A percentile compares a stretch with the other conserved stretches of the same genome.
Conservation (phyloP, 2,329 filamentous ascomycete species). For the Exophiala aquamarina region DNA sequence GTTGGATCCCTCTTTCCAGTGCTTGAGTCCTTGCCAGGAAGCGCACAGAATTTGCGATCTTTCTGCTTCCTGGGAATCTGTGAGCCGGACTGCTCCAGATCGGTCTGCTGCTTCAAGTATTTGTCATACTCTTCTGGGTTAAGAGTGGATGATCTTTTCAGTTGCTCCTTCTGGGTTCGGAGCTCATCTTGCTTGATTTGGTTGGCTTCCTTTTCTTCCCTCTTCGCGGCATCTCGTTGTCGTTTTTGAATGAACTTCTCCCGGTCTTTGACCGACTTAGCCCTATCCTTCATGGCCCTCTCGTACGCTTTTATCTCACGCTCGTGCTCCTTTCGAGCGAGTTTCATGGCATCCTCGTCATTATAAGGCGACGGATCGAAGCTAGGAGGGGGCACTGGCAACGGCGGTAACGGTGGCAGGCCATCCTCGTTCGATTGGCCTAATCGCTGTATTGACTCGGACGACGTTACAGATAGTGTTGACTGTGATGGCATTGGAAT, state of each 20-base stretch:
- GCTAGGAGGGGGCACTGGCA: constrained; percentile 55
- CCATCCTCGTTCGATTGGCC: constrained; percentile 1
- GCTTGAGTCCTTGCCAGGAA: constrained; percentile 59
- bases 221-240: constrained; percentile 28
- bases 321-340: constrained; percentile 68
- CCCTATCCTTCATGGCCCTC: constrained; percentile 64
- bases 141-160: constrained; percentile 25
- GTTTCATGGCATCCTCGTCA: constrained; percentile 66
- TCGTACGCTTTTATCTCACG: constrained; percentile 64
- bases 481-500: not conserved
- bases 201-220: constrained; percentile 43
- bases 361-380: constrained; percentile 60
- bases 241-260: constrained; percentile 30
- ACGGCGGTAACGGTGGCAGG: constrained; percentile 49
- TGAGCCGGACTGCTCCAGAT: constrained; percentile 26
- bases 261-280: constrained; percentile 53
- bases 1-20: constrained; percentile 62
- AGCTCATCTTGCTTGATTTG: constrained; percentile 27
- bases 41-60: constrained; percentile 75
- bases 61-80: constrained; percentile 45
- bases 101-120: constrained; percentile 13
- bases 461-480: not conserved
- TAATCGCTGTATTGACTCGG: constrained; percentile 4
- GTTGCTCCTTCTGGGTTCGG: constrained; percentile 31
- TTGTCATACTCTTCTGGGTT: constrained; percentile 21